phyloP scores from a whole-genome alignment of 768 basidiomycete species.

The Obba rivulosa region DNA sequence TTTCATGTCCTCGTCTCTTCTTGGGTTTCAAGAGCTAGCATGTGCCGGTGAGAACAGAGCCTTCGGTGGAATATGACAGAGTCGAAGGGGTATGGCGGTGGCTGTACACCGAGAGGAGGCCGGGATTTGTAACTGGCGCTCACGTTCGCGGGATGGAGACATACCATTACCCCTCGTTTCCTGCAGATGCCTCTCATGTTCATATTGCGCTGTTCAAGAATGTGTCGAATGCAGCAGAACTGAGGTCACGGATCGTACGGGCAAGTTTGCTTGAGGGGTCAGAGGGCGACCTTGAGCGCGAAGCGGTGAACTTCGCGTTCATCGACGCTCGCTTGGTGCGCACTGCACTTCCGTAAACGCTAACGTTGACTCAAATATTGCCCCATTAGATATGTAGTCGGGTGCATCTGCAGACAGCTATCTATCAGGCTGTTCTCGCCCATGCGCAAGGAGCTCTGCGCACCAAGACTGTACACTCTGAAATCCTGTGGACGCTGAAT shows the following conservation, averaged over 20 bases:
- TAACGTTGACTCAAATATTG: neutral
- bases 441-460: constrained; percentile 52
- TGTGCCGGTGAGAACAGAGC: too few species aligned
- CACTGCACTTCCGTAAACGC: constrained; percentile 6
- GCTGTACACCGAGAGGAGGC: too few species aligned
- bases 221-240: constrained; percentile 54
- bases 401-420: constrained; percentile 77
- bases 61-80: too few species aligned
- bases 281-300: constrained; percentile 63
- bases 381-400: constrained; percentile 70
- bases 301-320: constrained; percentile 86
- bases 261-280: constrained; percentile 58
- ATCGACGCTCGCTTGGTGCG: constrained; percentile 80
- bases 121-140: too few species aligned
- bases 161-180: constrained; percentile 51
- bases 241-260: constrained; percentile 63
- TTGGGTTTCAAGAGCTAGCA: too few species aligned
- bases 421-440: constrained; percentile 77
- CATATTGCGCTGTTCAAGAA: constrained; percentile 63
- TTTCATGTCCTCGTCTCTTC: neutral
- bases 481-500: constrained; percentile 82
- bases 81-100: too few species aligned
- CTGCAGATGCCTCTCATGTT: constrained; percentile 33
- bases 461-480: constrained; percentile 87
- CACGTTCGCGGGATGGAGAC: constrained; percentile 39